Conservation (phyloP, 2,329 filamentous ascomycete species). For the Xylariaceae sp. region DNA sequence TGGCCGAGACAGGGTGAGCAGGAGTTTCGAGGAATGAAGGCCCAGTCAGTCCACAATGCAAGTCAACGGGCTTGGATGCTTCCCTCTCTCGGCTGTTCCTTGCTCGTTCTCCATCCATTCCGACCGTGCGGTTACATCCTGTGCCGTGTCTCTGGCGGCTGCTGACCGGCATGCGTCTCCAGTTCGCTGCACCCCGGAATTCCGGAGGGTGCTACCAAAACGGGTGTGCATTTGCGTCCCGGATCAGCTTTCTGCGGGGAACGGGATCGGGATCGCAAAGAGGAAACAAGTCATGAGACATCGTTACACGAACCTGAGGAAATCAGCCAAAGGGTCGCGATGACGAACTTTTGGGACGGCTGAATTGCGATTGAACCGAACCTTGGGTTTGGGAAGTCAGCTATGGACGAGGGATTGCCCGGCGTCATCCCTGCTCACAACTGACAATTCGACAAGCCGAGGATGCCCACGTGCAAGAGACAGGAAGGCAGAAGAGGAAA, state of each 20-base stretch:
- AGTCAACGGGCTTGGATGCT: neutral
- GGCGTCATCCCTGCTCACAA: neutral
- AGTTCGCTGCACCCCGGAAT: conserved; percentile 21
- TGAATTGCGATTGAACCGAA: neutral
- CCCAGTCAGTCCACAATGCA: neutral
- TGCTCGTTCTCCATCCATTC: conserved; percentile 10
- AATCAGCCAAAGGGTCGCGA: neutral
- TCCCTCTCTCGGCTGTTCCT: conserved; percentile 1
- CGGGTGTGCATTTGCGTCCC: neutral
- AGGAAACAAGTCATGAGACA: neutral
- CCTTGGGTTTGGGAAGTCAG: neutral
- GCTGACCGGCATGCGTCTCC: conserved; percentile 15
- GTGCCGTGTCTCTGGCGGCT: conserved; percentile 14
- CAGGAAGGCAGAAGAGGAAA: neutral
- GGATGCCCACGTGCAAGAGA: conserved; percentile 2
- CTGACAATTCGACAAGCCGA: neutral
- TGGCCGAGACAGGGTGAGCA: neutral
- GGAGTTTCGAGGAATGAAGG: neutral
- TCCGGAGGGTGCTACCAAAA: conserved; percentile 20
- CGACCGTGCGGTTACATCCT: conserved; percentile 27
- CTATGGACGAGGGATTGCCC: neutral
- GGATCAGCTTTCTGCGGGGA: neutral
- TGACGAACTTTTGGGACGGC: neutral
- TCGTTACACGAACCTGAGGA: no score
- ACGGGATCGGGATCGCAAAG: neutral